Conservation (phyloP, 2,329 filamentous ascomycete genomes). For the Aspergillus sp. region DNA sequence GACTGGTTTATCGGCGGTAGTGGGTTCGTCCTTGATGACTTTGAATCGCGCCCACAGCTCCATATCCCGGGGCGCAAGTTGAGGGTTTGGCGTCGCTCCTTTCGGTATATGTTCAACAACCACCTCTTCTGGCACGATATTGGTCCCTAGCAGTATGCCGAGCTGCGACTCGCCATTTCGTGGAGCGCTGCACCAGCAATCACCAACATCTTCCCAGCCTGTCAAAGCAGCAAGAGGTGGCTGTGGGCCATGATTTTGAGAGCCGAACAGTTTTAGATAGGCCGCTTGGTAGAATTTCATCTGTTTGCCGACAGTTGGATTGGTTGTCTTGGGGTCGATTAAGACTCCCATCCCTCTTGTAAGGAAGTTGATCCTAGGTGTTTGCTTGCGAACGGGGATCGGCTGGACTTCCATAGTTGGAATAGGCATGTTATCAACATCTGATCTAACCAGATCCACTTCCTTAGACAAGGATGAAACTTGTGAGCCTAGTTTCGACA, state of each 20-base stretch:
- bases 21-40: slow-evolving; percentile 26
- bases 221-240: slow-evolving; percentile 56
- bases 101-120: slow-evolving; percentile 68
- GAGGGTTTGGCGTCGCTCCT: slow-evolving; percentile 57
- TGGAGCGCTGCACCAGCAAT: slow-evolving; percentile 75
- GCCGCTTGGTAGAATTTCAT: slow-evolving; percentile 14
- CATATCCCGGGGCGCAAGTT: slow-evolving; percentile 59
- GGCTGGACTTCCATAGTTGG: slow-evolving; percentile 15
- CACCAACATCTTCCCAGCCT: slow-evolving; percentile 71
- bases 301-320: slow-evolving; percentile 45
- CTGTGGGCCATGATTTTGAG: slow-evolving; percentile 16
- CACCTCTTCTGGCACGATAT: slow-evolving; percentile 63
- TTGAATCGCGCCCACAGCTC: slow-evolving; percentile 64
- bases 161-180: slow-evolving; percentile 42
- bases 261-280: slow-evolving; percentile 6
- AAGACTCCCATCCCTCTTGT: slow-evolving; percentile 59
- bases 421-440: slow-evolving; percentile 14
- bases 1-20: not conserved
- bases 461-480: slow-evolving; percentile 28
- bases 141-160: slow-evolving; percentile 30
- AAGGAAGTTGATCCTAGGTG: slow-evolving; percentile 67
- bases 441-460: slow-evolving; percentile 18
- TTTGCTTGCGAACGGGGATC: slow-evolving; percentile 9
- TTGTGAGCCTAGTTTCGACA: slow-evolving; percentile 23
- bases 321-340: slow-evolving; percentile 58